Percentiles rank a stretch among this genome's conserved stretches.
Conservation (phyloP, 2,329 filamentous ascomycete genomes). For the Diaporthe aspalathi region DNA sequence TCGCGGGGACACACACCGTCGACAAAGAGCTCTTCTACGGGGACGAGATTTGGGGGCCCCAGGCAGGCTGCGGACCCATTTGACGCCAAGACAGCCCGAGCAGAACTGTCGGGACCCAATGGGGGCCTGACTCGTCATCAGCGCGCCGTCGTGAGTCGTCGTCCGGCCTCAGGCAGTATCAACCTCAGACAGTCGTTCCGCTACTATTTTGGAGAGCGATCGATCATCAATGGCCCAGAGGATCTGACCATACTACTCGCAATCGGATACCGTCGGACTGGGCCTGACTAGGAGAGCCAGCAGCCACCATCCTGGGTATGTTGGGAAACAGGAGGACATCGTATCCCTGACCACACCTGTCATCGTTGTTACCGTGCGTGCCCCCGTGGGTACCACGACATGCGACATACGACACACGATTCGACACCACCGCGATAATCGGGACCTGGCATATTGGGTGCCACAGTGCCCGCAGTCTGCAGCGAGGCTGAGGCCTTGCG, state of each 20-base stretch:
- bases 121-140: constrained; percentile 24
- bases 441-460: constrained; percentile 33
- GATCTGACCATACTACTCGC: background rate
- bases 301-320: background rate
- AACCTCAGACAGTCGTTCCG: constrained; percentile 26
- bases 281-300: background rate
- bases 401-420: constrained; percentile 11
- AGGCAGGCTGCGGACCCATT: constrained; percentile 18
- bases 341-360: background rate
- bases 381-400: constrained; percentile 28
- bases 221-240: constrained; percentile 19
- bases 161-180: background rate
- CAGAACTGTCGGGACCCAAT: constrained; percentile 9
- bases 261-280: constrained; percentile 11
- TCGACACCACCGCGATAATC: constrained; percentile 21
- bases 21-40: background rate
- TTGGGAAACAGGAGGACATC: background rate
- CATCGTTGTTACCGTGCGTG: constrained; percentile 4
- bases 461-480: constrained; percentile 9
- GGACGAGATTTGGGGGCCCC: constrained; percentile 15
- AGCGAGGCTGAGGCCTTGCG: constrained; percentile 13
- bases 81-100: constrained; percentile 11
- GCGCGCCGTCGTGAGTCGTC: constrained; percentile 19
- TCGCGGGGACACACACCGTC: background rate
- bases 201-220: constrained; percentile 24